A percentile compares a stretch with the other conserved stretches of the same genome.
Evolutionary conservation across 257 asterid species (phyloP).

Genomic region (Lantana camara): DNA sequence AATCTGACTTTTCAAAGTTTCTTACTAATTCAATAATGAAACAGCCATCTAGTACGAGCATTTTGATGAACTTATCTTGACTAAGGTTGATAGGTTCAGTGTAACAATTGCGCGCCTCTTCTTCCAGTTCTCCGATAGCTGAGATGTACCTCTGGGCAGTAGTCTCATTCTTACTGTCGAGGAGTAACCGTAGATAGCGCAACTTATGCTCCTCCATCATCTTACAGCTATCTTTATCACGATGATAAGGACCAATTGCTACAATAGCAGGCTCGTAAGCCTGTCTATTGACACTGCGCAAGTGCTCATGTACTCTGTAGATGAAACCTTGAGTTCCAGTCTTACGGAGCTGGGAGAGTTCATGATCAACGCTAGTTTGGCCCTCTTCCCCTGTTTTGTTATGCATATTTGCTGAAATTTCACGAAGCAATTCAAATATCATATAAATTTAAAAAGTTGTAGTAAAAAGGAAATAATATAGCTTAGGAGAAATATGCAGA

Average conservation of each 20-base stretch:
- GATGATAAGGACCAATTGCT: conserved; percentile 18
- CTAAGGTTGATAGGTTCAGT: background rate
- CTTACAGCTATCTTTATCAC: background rate
- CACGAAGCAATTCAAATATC: too few species aligned
- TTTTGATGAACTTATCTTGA: background rate
- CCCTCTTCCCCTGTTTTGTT: background rate
- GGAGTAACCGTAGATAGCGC: background rate
- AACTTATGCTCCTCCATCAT: conserved; percentile 7
- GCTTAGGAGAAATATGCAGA: too few species aligned
- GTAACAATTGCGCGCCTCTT: background rate
- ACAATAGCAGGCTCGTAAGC: background rate
- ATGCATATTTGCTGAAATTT: background rate
- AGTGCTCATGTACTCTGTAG: background rate
- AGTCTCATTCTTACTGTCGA: background rate
- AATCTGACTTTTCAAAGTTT: background rate
- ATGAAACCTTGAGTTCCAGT: background rate
- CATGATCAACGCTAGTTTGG: background rate
- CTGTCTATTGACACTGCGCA: background rate
- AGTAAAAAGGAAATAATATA: too few species aligned
- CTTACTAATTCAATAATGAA: conserved; percentile 2
- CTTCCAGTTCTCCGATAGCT: background rate
- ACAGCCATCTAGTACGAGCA: conserved; percentile 18
- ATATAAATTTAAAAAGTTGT: too few species aligned
- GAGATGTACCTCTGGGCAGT: background rate
- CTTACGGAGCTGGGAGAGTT: background rate